Conservation (phyloP, 73 alveolate genomes). For the Symbiodinium natans region DNA sequence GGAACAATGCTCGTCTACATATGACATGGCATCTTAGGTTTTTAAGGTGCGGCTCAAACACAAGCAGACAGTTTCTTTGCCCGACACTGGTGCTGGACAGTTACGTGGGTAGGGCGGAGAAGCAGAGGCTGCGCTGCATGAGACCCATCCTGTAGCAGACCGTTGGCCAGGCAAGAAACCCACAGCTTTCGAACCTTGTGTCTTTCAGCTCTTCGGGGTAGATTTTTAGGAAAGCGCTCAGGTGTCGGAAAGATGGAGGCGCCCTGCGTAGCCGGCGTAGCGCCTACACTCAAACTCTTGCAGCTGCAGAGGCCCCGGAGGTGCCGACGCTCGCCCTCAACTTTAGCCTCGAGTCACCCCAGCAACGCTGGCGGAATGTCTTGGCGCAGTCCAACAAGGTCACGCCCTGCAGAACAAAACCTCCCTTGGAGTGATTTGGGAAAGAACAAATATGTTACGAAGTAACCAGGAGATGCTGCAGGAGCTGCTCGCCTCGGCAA, state of each 20-base stretch:
- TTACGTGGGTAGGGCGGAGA: too few relatives aligned
- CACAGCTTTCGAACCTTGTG: too few relatives aligned
- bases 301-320: background rate
- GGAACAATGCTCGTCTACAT: too few relatives aligned
- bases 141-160: background rate
- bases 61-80: too few relatives aligned
- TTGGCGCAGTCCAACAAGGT: constrained; percentile 82
- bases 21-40: too few relatives aligned
- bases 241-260: too few relatives aligned
- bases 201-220: too few relatives aligned
- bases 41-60: too few relatives aligned
- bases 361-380: constrained; percentile 77
- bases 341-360: constrained; percentile 31
- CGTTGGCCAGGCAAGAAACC: background rate
- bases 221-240: too few relatives aligned
- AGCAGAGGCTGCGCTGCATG: background rate
- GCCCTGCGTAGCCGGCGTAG: too few relatives aligned
- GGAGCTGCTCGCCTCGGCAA: constrained; percentile 32
- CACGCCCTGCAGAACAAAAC: background rate
- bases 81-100: too few relatives aligned
- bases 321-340: background rate
- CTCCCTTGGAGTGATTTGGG: background rate
- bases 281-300: too few relatives aligned
- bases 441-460: background rate
- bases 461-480: constrained; percentile 63